Evolutionary conservation across 495 filamentous ascomycete genomes (phyloP).

Genomic region (Letharia lupina): DNA sequence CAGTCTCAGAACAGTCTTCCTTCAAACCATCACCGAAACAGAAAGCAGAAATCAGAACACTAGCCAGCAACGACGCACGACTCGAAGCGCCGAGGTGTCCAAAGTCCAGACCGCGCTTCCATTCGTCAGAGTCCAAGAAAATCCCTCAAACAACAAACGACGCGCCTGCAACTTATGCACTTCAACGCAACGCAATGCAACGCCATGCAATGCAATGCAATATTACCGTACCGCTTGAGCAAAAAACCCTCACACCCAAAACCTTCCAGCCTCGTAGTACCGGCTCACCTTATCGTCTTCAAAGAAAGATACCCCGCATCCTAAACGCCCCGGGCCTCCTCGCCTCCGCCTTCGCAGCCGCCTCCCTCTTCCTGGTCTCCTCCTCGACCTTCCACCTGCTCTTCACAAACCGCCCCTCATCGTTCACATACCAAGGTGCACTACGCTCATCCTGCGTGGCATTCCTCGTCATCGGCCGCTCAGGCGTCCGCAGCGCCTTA

Average conservation of each 20-base stretch:
- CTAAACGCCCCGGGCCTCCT: background rate
- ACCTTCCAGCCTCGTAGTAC: background rate
- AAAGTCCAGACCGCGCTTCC: no score
- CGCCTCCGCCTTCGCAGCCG: background rate
- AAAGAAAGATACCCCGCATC: background rate
- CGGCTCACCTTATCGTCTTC: background rate
- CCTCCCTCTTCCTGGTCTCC: slow-evolving; percentile 1
- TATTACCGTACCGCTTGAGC: no score
- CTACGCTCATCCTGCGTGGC: no score
- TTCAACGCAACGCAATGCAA: no score
- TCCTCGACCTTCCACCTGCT: slow-evolving; percentile 6
- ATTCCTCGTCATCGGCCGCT: background rate
- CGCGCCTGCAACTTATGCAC: no score
- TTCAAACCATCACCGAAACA: background rate
- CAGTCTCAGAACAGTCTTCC: background rate
- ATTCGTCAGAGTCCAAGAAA: background rate
- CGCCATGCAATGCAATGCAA: no score
- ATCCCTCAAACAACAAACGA: no score
- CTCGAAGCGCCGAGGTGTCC: background rate
- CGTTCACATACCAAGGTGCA: no score
- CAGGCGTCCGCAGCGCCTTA: background rate
- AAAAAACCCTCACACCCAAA: slow-evolving; percentile 1
- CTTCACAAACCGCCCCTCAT: background rate
- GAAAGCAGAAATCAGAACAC: background rate
- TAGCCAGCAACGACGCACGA: background rate